A percentile compares a stretch with the other conserved stretches of the same genome.
These are phyloP conservation scores for Emydomyces testavorans DNA, from an alignment of 2,329 filamentous ascomycete genomes.

Conservation along the genomic window DNA sequence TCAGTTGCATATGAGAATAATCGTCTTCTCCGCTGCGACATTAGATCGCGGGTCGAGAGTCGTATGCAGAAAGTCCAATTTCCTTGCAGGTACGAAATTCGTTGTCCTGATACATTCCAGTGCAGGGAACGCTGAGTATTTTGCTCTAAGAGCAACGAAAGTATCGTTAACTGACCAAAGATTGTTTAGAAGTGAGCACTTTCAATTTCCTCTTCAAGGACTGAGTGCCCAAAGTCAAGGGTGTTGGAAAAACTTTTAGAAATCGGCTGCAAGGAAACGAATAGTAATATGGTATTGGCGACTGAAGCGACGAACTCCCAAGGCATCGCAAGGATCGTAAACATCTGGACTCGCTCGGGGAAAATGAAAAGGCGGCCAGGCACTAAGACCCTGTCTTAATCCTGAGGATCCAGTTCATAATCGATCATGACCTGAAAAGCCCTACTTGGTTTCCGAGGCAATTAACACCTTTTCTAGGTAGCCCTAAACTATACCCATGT, in stretches of 20 bases:
- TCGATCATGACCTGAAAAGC: background rate
- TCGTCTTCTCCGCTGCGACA: background rate
- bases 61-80: background rate
- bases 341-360: background rate
- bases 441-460: background rate
- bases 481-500: slow-evolving; percentile 5
- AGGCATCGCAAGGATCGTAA: no score
- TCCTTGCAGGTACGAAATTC: background rate
- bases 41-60: slow-evolving; percentile 1
- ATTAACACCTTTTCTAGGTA: background rate
- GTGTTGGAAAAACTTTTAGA: background rate
- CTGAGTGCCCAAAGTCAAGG: slow-evolving; percentile 8
- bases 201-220: background rate
- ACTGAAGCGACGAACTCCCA: background rate
- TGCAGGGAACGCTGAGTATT: slow-evolving; percentile 2
- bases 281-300: background rate
- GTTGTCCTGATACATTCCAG: background rate
- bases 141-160: background rate
- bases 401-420: background rate
- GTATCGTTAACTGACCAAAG: background rate
- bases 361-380: background rate
- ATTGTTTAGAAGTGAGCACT: background rate
- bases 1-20: background rate
- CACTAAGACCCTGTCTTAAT: background rate
- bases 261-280: slow-evolving; percentile 1